These are phyloP conservation scores for Tetrahymena malaccensis DNA, from an alignment of 73 alveolate genomes.

Conservation along the genomic window DNA sequence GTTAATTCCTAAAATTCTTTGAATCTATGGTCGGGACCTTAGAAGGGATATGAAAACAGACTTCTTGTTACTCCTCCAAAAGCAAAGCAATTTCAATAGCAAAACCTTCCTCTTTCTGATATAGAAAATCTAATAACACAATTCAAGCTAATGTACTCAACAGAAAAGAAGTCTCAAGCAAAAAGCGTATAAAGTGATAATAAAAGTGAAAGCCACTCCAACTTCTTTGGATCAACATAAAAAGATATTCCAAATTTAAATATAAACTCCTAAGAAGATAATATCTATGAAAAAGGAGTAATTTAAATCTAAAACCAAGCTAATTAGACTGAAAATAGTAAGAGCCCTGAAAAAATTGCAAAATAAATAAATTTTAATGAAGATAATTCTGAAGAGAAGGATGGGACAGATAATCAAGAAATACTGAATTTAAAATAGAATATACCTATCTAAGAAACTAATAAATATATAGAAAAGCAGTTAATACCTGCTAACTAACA, in stretches of 20 bases:
- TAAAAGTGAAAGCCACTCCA: not conserved
- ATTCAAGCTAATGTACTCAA: not conserved
- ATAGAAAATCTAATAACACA: not conserved
- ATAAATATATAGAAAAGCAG: too few species aligned
- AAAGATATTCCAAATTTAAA: not conserved
- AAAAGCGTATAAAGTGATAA: not conserved
- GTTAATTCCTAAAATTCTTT: not conserved
- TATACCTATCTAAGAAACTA: too few species aligned
- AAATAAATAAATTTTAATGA: too few species aligned
- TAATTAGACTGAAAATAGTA: too few species aligned
- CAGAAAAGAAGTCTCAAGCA: not conserved
- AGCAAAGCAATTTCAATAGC: not conserved
- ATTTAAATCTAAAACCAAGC: too few species aligned
- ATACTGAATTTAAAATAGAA: too few species aligned
- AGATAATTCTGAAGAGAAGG: too few species aligned
- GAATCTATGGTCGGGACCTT: not conserved
- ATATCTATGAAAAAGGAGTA: not conserved
- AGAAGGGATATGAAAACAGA: not conserved
- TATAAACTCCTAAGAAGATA: not conserved
- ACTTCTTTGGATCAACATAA: not conserved
- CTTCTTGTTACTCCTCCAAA: not conserved
- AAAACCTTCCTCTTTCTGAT: not conserved
- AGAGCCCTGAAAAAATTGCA: too few species aligned
- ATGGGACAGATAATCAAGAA: too few species aligned
- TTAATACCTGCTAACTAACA: too few species aligned